Base-by-base conservation (phyloP, 106 monocot genomes). In the Xerophyta viscosa region DNA sequence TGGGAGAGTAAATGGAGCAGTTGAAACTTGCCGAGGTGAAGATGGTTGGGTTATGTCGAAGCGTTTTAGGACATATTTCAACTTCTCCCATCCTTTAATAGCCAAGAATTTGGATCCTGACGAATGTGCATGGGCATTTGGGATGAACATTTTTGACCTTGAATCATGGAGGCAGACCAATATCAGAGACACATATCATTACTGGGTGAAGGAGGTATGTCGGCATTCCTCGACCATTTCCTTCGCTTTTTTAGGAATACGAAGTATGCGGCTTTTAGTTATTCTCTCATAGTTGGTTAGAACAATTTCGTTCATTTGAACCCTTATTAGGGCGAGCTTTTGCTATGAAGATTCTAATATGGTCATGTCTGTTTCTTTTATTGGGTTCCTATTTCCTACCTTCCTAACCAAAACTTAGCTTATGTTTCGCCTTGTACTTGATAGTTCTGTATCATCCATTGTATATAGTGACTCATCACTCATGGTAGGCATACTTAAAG, bases 1-100 rank as follows among this genome's bases (percentile, higher is more conserved):
- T 15, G 86, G 92, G 17, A 92, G 83, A 56, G 86, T 92, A 27
- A 92, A 82, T 65, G 87, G 82, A 30, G 92, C 92, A 50, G 82
- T 92, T 13, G 86, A 92, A 65, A 92, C 92, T 27, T 92, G 92
- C 60, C 76, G 49, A 60, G 92, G 86, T 22, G 71, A 86, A 49
- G 92, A 92, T 64, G 60, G 55, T 37, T 92, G 92, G 92, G 81
- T 91, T 24, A 91, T 91, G 91, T 86, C 91, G 7, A 91, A 86
- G 50, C 75, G 66, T 31, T 91, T 91, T 50, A 71, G 59, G 41
- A 91, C 86, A 44, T 91, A 91, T 67, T 92, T 92, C 55, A 92
- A 92, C 30, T 86, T 92, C 57, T 86, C 86, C 33, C 92, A 92
- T 66, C 86, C 92, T 7, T 62, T 86, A 20, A 77, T 92, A 46